Evolutionary conservation across 371 early-diverging fungal species (phyloP).

Genomic region (Massospora cicadina): DNA sequence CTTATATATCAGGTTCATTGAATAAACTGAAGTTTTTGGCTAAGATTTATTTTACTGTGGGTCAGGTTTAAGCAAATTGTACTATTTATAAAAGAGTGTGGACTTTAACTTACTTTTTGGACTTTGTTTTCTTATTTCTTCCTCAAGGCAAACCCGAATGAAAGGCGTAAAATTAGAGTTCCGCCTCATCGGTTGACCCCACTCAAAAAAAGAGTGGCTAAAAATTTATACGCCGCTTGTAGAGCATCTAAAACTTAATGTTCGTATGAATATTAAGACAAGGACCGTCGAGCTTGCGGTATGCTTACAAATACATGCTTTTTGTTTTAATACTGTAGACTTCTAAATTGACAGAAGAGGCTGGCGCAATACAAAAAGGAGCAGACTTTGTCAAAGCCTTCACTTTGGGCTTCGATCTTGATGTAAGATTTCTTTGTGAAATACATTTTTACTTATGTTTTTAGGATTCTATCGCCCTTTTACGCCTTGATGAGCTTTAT

Average conservation of each 20-base stretch:
- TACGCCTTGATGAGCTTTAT: slow-evolving; percentile 89
- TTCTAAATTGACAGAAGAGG: slow-evolving; percentile 62
- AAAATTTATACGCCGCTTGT: slow-evolving; percentile 98
- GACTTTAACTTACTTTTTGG: neutral
- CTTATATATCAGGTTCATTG: neutral
- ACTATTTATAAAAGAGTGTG: neutral
- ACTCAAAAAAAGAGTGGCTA: slow-evolving; percentile 89
- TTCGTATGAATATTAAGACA: slow-evolving; percentile 84
- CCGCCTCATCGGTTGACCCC: slow-evolving; percentile 86
- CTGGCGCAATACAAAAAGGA: slow-evolving; percentile 80
- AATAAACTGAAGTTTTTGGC: neutral
- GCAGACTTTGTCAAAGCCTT: slow-evolving; percentile 91
- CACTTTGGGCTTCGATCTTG: slow-evolving; percentile 80
- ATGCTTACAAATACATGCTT: slow-evolving; percentile 12
- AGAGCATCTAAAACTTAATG: slow-evolving; percentile 90
- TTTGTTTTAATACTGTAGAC: slow-evolving; percentile 25
- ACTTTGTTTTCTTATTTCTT: neutral
- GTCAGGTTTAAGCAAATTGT: too few relatives aligned
- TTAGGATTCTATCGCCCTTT: slow-evolving; percentile 77
- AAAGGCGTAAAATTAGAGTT: slow-evolving; percentile 68
- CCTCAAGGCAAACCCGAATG: slow-evolving; percentile 2
- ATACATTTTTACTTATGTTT: neutral
- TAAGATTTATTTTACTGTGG: neutral
- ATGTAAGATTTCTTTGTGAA: slow-evolving; percentile 21
- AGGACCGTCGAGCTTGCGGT: slow-evolving; percentile 81